A percentile compares a stretch with the other conserved stretches of the same genome.
phyloP scores from a whole-genome alignment of 1,284 basidiomycete species.

The Ustilago loliicola region DNA sequence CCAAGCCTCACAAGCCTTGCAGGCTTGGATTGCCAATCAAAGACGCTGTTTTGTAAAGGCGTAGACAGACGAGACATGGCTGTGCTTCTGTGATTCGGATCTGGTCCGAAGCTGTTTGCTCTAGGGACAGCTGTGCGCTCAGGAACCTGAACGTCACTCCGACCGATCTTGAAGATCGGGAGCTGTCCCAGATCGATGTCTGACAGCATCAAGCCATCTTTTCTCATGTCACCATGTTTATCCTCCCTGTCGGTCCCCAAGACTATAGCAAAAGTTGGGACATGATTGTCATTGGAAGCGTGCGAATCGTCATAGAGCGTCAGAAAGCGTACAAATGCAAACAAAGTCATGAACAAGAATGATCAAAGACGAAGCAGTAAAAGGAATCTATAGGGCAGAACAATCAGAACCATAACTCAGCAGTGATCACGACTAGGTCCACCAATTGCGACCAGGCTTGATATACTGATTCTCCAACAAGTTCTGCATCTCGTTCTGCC shows the following conservation, averaged over 20 bases:
- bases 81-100: neutral
- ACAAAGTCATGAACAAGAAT: no score
- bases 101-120: no score
- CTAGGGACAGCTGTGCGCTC: no score
- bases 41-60: neutral
- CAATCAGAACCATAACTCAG: neutral
- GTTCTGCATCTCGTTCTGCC: conserved; percentile 35
- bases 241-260: no score
- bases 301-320: neutral
- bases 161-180: no score
- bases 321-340: neutral
- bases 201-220: no score
- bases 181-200: no score
- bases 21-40: neutral
- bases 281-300: neutral
- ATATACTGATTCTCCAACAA: conserved; percentile 38
- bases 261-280: no score
- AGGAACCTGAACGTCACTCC: neutral
- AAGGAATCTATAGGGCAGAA: neutral
- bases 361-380: neutral
- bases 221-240: no score
- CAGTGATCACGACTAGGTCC: conserved; percentile 18
- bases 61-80: neutral
- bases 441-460: conserved; percentile 31
- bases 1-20: conserved; percentile 1